Base-by-base conservation (phyloP, 2,329 filamentous ascomycete genomes). In the Decorospora gaudefroyi region DNA sequence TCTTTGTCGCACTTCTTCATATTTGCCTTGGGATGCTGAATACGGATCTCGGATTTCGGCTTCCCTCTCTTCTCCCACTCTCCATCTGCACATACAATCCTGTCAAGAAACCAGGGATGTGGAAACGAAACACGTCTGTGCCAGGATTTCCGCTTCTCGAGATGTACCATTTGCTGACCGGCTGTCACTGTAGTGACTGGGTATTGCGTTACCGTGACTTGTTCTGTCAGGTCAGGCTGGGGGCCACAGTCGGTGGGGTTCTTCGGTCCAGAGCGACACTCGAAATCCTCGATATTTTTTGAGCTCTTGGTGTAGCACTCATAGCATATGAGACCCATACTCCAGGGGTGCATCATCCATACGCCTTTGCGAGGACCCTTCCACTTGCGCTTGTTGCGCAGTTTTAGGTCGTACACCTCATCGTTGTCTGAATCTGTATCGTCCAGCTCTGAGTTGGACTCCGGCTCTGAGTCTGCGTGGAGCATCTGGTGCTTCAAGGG, bases 271-370 rank as follows among this genome's bases (percentile, higher is more conserved):
- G 31, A 40, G 8, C 46, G 37, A 34, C 62, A 66, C n/a, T 55
- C 39, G 9, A 63, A 57, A 6, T 56, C 37, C 7, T 9, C 4
- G 12, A 19, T 45, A 15, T 56, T 22, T 6, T 46, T 17, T 3
- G 32, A 7, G 8, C 53, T 40, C 19, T 52, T 50, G 10, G 47
- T 37, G 41, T 53, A 67, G 47, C 64, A 68, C 6, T 51, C 39
- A 41, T 57, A 66, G 42, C 63, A 68, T 3, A 57, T 19, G 16
- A 46, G 6, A 2, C 46, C 43, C 6, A 19, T 8, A 3, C 33
- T 46, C 61, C 63, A 67, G 2, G 62, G 62, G 27, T 66, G 57
- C 11, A 51, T 36, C 56, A 65, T 55, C 60, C 61, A 67, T 1
- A 62, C 54, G 12, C 41, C 40, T 12, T 30, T 46, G 3, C 34